These are phyloP conservation scores for Colletotrichum sp. DNA, from an alignment of 2,329 filamentous ascomycete species.

Conservation along the genomic window DNA sequence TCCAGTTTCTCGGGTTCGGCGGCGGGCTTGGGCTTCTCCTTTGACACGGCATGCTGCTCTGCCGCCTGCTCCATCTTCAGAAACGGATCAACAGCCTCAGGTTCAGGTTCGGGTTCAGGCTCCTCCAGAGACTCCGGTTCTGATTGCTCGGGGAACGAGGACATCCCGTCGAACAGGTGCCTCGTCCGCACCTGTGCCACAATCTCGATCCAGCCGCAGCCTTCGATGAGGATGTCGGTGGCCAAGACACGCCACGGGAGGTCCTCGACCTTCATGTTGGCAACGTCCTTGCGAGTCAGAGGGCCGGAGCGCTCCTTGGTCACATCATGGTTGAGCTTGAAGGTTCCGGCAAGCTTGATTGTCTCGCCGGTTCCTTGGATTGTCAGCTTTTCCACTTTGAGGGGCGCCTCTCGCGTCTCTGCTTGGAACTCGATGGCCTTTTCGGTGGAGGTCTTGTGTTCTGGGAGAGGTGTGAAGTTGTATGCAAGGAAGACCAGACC, in stretches of 20 bases:
- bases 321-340: conserved; percentile 80
- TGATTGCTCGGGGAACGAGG: conserved; percentile 19
- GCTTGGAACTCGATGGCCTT: conserved; percentile 80
- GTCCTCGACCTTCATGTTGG: conserved; percentile 66
- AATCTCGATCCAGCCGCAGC: conserved; percentile 92
- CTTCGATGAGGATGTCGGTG: conserved; percentile 87
- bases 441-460: conserved; percentile 79
- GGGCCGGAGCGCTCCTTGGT: conserved; percentile 81
- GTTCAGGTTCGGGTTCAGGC: conserved; percentile 6
- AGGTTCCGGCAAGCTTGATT: conserved; percentile 75
- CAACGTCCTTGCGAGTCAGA: conserved; percentile 67
- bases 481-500: conserved; percentile 77
- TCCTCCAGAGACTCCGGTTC: neutral
- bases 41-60: conserved; percentile 20
- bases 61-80: conserved; percentile 17
- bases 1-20: neutral
- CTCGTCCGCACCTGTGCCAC: conserved; percentile 77
- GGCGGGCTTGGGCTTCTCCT: conserved; percentile 19
- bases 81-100: conserved; percentile 20
- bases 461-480: conserved; percentile 79
- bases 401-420: conserved; percentile 59
- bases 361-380: conserved; percentile 60
- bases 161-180: conserved; percentile 41
- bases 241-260: conserved; percentile 83
- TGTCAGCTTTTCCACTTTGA: conserved; percentile 67